Evolutionary conservation across 2,329 filamentous ascomycete species (phyloP).

Genomic region (Chaetomium strumarium): DNA sequence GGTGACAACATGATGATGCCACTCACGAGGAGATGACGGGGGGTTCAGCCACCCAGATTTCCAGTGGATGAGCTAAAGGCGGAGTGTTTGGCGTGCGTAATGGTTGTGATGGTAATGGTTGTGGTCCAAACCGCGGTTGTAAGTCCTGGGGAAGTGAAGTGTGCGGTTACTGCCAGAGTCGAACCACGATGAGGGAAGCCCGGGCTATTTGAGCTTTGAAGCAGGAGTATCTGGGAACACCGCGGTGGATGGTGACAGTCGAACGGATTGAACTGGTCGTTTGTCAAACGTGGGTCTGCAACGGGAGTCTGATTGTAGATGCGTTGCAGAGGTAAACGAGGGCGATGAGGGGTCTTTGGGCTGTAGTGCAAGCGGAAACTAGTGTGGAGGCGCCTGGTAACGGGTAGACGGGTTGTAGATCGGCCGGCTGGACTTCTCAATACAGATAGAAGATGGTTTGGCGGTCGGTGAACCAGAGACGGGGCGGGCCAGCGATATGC

Average conservation of each 20-base stretch:
- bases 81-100: not conserved
- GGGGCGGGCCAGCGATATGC: conserved; percentile 17
- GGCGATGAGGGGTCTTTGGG: conserved; percentile 18
- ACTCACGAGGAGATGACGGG: conserved; percentile 9
- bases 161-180: conserved; percentile 12
- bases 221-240: conserved; percentile 3
- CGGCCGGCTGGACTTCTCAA: conserved; percentile 10
- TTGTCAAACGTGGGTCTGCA: conserved; percentile 24
- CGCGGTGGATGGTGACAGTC: conserved; percentile 1
- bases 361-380: conserved; percentile 6
- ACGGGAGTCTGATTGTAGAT: conserved; percentile 23
- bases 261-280: conserved; percentile 18
- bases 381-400: conserved; percentile 16
- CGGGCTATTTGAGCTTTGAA: conserved; percentile 11
- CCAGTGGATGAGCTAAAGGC: not conserved
- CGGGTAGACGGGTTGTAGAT: conserved; percentile 12
- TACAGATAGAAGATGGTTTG: conserved; percentile 12
- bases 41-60: not conserved
- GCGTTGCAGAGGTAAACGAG: conserved; percentile 21
- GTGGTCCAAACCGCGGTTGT: not conserved
- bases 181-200: conserved; percentile 8
- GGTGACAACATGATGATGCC: not conserved
- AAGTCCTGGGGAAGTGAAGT: not conserved
- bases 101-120: not conserved
- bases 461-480: conserved; percentile 16